Base-by-base conservation (phyloP, 148 eudicot genomes). In the Vaccinium macrocarpon region DNA sequence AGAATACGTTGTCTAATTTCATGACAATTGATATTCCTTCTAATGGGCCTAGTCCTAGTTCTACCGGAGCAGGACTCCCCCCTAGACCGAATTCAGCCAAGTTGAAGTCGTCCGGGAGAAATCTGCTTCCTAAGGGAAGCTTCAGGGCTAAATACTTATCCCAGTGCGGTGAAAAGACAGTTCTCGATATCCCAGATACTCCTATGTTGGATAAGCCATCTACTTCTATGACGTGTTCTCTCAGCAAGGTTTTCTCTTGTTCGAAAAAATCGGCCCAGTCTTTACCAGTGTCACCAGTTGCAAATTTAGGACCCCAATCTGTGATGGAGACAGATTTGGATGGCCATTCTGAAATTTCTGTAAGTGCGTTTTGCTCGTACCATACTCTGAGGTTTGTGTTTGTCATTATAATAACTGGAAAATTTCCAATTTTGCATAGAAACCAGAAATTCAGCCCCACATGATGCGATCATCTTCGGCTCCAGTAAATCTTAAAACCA, bases 401-500 rank as follows among this genome's bases (percentile, higher is more conserved):
- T 81, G 6, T 64, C 35, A 59, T 59, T 13, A 7, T 32, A 19
- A 64, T 83, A 25, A 27, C 64, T 81, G 42, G 70, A 76, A 57
- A 46, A 77, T 19, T 56, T 82, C 15, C 16, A 42, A 75, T 82
- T 76, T 53, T 52, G 32, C 62, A 11, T 82, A 87, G 88, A 85
- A 83, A 78, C 66, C 77, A n/a, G 89, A 76, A 77, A 82, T 49
- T 70, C 86, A 86, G 75, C 79, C 81, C 19, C 84, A 55, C 29
- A 89, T 90, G 87, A 87, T 56, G 8, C 92, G 90, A 62, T 90
- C 92, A 23, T 81, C 86, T 55, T 90, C 92, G 46, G 92, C 87
- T 66, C 92, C 92, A 59, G 66, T 86, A 81, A 89, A 84, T 86
- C 86, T 90, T 46, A 90, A 86, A 85, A 62, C 85, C 62, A 83